These are phyloP conservation scores for Thalassiosira hispida DNA, from an alignment of 352 stramenopile species.

Conservation along the genomic window DNA sequence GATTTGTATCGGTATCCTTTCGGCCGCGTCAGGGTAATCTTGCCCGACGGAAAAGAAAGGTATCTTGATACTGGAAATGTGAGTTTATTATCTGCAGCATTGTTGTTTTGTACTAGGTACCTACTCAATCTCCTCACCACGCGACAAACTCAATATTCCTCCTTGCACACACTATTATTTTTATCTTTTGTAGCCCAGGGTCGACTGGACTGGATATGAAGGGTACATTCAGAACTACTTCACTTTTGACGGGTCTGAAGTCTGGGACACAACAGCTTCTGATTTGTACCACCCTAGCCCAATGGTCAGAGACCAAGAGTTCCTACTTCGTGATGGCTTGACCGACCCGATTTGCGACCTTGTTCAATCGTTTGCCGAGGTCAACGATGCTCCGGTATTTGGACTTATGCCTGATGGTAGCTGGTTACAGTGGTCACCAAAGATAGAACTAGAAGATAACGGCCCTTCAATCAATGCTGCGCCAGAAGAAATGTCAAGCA, in stretches of 20 bases:
- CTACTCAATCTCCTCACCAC: too few species aligned
- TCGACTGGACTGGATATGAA: constrained; percentile 60
- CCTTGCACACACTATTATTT: too few species aligned
- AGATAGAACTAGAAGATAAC: constrained; percentile 53
- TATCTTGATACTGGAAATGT: constrained; percentile 50
- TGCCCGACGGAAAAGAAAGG: constrained; percentile 7
- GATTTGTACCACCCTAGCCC: constrained; percentile 29
- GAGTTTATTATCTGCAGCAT: too few species aligned
- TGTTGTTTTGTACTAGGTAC: constrained; percentile 2
- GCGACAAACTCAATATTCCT: too few species aligned
- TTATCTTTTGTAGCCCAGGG: constrained; percentile 16
- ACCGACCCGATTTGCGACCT: constrained; percentile 44
- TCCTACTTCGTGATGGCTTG: constrained; percentile 43
- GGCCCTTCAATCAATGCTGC: constrained; percentile 52
- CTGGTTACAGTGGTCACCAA: constrained; percentile 58
- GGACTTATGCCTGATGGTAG: constrained; percentile 31
- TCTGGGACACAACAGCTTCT: constrained; percentile 47
- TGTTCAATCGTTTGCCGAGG: constrained; percentile 40
- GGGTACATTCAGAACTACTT: constrained; percentile 46
- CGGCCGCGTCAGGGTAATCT: constrained; percentile 24
- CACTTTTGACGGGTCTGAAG: constrained; percentile 38
- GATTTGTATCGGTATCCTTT: constrained; percentile 37
- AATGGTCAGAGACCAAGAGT: constrained; percentile 35
- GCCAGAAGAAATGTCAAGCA: constrained; percentile 16
- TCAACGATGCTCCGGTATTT: constrained; percentile 58